Evolutionary conservation across 345 rosid species (phyloP), one percentile per base, ranked within the genome.

Genomic region (Carallia pectinifolia): DNA sequence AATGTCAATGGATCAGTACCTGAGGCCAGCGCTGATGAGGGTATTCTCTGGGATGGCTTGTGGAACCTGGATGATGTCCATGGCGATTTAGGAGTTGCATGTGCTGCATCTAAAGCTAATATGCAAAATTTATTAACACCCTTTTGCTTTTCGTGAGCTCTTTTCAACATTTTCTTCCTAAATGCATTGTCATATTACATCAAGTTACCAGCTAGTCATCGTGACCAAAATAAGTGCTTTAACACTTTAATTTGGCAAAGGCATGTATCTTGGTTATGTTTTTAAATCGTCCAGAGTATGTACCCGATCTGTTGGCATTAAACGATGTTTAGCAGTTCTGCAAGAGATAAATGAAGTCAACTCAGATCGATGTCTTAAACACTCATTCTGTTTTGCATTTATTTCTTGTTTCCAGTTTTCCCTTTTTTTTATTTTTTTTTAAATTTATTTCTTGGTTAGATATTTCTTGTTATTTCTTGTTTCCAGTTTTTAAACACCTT

Each of bases 61-160:
- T 91, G 97, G 97, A 85, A 84, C 68, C 62, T 86, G 63, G 95
- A 91, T 67, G 95, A 91, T 71, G 70, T 82, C 54, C 83, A 90
- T 66, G 88, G 65, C 29, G 77, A 73, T 71, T 79, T 83, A 54
- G 77, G 79, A 50, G 79, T 55, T 6, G 64, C 73, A 23, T 73
- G 73, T 76, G 80, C 77, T 47, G 69, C 86, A 68, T 79, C 74
- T 82, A 82, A 79, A 65, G 75, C 85, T 59, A 64, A 69, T 65
- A 56, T 81, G 58, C 85, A 77, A 56, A 87, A 69, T 85, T 40
- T 82, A 59, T 83, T 59, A 19, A 66, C 78, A 67, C 89, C 93
- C 54, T 89, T 80, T 69, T 79, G 86, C 44, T 40, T 3, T 36
- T 0, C 5, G 18, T 30, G 7, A 37, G 30, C 27, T 6, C 39